A percentile compares a stretch with the other conserved stretches of the same genome.
Evolutionary conservation across 306 rosid species (phyloP).

Genomic region (Quercus glauca): DNA sequence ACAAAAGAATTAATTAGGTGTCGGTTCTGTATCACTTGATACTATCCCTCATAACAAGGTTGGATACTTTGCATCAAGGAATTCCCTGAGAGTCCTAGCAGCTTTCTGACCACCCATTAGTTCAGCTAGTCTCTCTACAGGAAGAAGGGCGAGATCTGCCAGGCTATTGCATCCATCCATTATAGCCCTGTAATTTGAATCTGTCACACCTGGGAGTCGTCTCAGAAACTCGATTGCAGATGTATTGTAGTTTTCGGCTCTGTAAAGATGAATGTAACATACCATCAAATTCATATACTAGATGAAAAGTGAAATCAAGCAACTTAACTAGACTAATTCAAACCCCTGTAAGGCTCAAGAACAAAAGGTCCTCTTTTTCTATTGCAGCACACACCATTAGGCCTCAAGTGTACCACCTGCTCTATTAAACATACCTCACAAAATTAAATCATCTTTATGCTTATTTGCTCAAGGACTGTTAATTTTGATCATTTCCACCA

Average conservation of each 20-base stretch:
- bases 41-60: slow-evolving; percentile 53
- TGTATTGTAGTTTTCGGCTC: slow-evolving; percentile 95
- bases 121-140: slow-evolving; percentile 69
- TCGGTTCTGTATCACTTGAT: neutral
- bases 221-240: slow-evolving; percentile 91
- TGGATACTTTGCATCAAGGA: slow-evolving; percentile 96
- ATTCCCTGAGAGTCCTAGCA: slow-evolving; percentile 88
- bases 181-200: slow-evolving; percentile 81
- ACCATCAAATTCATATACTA: slow-evolving; percentile 10
- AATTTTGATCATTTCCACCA: neutral
- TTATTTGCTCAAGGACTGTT: neutral
- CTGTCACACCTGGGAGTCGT: slow-evolving; percentile 89
- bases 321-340: neutral
- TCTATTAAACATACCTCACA: neutral
- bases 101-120: slow-evolving; percentile 93
- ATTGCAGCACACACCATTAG: neutral
- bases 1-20: neutral
- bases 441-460: neutral
- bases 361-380: neutral
- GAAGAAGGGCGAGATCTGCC: slow-evolving; percentile 88
- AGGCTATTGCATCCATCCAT: slow-evolving; percentile 90
- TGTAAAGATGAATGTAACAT: slow-evolving; percentile 22
- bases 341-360: neutral
- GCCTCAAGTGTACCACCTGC: neutral
- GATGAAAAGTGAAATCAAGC: slow-evolving; percentile 8